Base-by-base conservation (phyloP, 768 basidiomycete genomes). In the Phanerochaete carnosa region DNA sequence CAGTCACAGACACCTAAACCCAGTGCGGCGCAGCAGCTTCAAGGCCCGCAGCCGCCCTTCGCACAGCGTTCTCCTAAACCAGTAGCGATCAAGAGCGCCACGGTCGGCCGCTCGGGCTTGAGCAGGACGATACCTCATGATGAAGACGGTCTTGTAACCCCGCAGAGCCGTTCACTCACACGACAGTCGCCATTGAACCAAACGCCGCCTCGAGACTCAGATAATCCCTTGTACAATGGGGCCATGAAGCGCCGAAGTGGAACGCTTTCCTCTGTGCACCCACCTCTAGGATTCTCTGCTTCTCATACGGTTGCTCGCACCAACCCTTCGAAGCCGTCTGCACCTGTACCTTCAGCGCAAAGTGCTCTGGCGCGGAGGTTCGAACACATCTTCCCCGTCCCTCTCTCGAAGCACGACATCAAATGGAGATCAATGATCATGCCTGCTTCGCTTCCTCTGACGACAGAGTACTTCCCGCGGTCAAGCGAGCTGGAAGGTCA, bases 351-450 rank as follows among this genome's bases (percentile, higher is more conserved):
- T 0, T 83, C 87, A 59, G 76, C 82, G 0, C 59, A 60, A n/a
- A 80, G 84, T 1, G 86, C 86, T 12, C 83, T 94, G n/a, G 92
- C 94, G 1, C 79, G 90, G 45, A 78, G 95, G 22, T 98, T 95
- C 95, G 87, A 95, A 64, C 93, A 96, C 69, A 83, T 89, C 61
- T 88, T 90, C 68, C 87, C 94, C 0, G 80, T 81, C 19, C 83
- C 87, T 7, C 72, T 83, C 26, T 88, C 84, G 69, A 90, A 93
- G 71, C 87, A 94, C 62, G 88, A 95, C 47, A 82, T 95, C 72
- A 97, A 98, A 71, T 98, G 96, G 96, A 86, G 84, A 64, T 88
- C 88, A 11, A 86, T 95, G 70, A 81, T 88, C 54, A 89, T 91
- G 0, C 95, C 95, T 0, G 83, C 86, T 12, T 95, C 92, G 67